Evolutionary conservation across 352 stramenopile species (phyloP), one percentile per base, ranked within the genome.

Genomic region (Phytophthora brassicae): DNA sequence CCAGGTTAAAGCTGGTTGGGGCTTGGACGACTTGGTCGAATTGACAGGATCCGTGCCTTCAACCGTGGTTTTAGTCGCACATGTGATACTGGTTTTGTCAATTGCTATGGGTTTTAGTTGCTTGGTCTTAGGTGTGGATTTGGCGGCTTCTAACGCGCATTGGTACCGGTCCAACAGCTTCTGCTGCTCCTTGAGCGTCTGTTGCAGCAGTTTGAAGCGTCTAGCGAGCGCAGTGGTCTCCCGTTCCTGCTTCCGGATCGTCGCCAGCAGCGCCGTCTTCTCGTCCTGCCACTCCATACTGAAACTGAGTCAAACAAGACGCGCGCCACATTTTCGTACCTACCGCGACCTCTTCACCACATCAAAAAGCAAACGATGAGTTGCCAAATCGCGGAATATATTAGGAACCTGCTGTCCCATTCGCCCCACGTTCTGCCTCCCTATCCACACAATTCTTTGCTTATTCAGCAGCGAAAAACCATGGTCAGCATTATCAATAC

Each of bases 111-210:
- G 16, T 38, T 23, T 41, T 26, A 8, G 33, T 2, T 23, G 13
- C 12, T 46, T 16, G 16, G 43, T 13, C 26, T 60, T 54, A 2
- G 20, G 19, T 6, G 12, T 8, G 16, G 46, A 28, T 14, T 51
- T 38, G n/a, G 46, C 61, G 4, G 39, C 9, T 9, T 38, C 28
- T 11, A 94, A 50, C 28, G 67, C 74, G 33, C 62, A 56, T 45
- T 94, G 78, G 50, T 92, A 91, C 17, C 68, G 74, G 41, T 94
- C 78, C 17, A 94, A 45, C 55, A 92, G 47, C n/a, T 74, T 66
- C 61, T 94, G 85, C 52, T 94, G 85, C 55, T 86, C 66, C 29
- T 75, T 70, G 11, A 92, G 57, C 33, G 80, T 83, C 43, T 68
- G 60, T 52, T 94, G 79, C 24, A 89, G 66, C 20, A 89, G 57